Base-by-base conservation (phyloP, 306 rosid genomes). In the Arachis hypogaea region DNA sequence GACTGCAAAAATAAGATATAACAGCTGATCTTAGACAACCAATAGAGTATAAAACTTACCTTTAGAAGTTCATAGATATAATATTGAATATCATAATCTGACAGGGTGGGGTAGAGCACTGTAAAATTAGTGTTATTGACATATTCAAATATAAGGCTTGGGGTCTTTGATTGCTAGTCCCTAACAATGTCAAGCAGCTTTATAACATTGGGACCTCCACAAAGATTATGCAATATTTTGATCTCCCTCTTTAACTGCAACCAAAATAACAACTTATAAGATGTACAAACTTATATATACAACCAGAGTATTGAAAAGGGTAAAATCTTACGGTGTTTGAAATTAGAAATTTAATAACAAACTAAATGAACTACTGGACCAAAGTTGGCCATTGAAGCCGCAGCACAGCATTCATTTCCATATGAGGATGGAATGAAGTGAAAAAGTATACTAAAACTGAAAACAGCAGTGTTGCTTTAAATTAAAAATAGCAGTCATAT, bases 101-200 rank as follows among this genome's bases (percentile, higher is more conserved):
- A 82, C 28, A 89, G 77, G 9, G 90, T 87, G 11, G 96, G 96
- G 79, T 89, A 89, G 9, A 89, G 85, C 84, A 87, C 92, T 82
- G 87, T 89, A 78, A 89, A 89, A 74, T 89, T 92, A 50, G 90
- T 85, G 77, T 87, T 89, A 79, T 89, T 87, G 75, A 89, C 92
- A 84, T 82, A 49, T 79, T 88, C 93, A 59, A 88, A 88, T 45
- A 88, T 71, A 54, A 88, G 75, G 74, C 93, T 88, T 14, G 96
- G 96, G 45, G 96, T 89, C 90, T 87, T 89, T 12, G 96, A 89
- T 49, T 89, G 96, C 78, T 84, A 92, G 77, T 89, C 96, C 81
- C 18, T 18, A 18, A 18, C 18, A 18, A 18, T 18, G 18, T 18
- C 18, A 18, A 18, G 18, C 18, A 18, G 18, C 18, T 18, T 18